A percentile compares a stretch with the other conserved stretches of the same genome.
phyloP scores from a whole-genome alignment of 352 stramenopile species.

The Phytophthora agathidicida region DNA sequence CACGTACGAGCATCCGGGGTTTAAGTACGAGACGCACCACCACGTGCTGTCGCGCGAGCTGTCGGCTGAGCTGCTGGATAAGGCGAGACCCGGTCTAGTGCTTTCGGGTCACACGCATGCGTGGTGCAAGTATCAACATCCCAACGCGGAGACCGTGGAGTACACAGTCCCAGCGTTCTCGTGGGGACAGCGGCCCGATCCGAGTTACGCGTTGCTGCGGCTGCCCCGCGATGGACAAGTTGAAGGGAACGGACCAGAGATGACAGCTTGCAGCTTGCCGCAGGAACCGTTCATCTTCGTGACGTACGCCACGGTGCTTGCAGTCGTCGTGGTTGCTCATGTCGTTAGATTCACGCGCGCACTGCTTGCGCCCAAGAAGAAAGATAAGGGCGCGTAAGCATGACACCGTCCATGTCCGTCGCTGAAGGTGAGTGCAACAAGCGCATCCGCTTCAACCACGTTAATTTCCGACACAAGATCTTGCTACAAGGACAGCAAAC shows the following conservation, averaged over 20 bases:
- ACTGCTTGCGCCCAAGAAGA: constrained; percentile 13
- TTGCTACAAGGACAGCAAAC: no score
- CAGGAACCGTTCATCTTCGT: constrained; percentile 45
- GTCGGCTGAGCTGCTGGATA: constrained; percentile 55
- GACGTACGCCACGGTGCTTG: constrained; percentile 31
- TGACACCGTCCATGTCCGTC: neutral
- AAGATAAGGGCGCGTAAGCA: constrained; percentile 23
- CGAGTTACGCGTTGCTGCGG: constrained; percentile 69
- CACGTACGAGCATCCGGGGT: constrained; percentile 80
- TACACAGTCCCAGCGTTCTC: constrained; percentile 79
- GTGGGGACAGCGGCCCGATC: constrained; percentile 80
- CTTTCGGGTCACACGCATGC: constrained; percentile 82
- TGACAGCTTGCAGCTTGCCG: constrained; percentile 44
- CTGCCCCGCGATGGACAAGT: constrained; percentile 7
- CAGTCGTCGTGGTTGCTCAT: constrained; percentile 18
- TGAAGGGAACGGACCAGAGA: neutral
- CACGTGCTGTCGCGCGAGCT: constrained; percentile 71
- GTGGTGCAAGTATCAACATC: constrained; percentile 62
- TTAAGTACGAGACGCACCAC: constrained; percentile 64
- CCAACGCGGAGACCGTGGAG: constrained; percentile 36
- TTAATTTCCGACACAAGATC: no score
- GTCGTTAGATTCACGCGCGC: constrained; percentile 11
- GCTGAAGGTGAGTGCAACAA: no score
- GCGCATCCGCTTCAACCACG: neutral
- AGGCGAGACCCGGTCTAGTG: constrained; percentile 54